Evolutionary conservation across 1,284 basidiomycete species (phyloP), one percentile per base, ranked within the genome.

Genomic region (Ceratobasidium sp.): DNA sequence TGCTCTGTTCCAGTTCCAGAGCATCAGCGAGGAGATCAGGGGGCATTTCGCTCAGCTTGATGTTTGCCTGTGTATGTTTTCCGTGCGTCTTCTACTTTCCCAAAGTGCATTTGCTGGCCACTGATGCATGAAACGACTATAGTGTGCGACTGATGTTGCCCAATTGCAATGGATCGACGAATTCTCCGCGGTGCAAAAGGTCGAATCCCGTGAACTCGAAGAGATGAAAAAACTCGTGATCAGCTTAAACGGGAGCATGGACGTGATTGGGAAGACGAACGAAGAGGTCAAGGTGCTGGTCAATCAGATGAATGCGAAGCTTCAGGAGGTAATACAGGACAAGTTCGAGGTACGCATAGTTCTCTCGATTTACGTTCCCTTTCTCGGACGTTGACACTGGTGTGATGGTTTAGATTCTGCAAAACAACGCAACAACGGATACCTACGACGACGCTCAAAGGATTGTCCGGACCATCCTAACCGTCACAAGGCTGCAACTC

Each of bases 11-110:
- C 48, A 66, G 64, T 66, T 7, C 22, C 7, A 24, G 29, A 33
- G 7, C 17, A 66, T 66, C 22, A 66, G 64, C 64, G 29, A 53
- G 24, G 64, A 66, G 50, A 66, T 66, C 15, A 19, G 22, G 22
- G 14, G 11, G 15, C 33, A 66, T 24, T 66, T 53, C n/a, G 36
- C 29, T 5, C 27, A 50, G 14, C 48, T 66, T 17, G 64, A 66
- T 27, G 15, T 6, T 6, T 66, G 64, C 50, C 29, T 66, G 8
- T 17, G 8, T 22, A 27, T 36, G 19, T 66, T 66, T 19, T 66
- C 64, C 29, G 64, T 66, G 50, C 50, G 50, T 51, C 50, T 17
- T n/a, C 24, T 19, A 4, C 15, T 17, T 17, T 19, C 24, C 50
- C 19, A 4, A 33, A 50, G 59, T 45, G 27, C 29, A 45, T 27